Evolutionary conservation across 2,329 filamentous ascomycete species (phyloP), one percentile per base, ranked within the genome.

Genomic region (Fusarium sp.): DNA sequence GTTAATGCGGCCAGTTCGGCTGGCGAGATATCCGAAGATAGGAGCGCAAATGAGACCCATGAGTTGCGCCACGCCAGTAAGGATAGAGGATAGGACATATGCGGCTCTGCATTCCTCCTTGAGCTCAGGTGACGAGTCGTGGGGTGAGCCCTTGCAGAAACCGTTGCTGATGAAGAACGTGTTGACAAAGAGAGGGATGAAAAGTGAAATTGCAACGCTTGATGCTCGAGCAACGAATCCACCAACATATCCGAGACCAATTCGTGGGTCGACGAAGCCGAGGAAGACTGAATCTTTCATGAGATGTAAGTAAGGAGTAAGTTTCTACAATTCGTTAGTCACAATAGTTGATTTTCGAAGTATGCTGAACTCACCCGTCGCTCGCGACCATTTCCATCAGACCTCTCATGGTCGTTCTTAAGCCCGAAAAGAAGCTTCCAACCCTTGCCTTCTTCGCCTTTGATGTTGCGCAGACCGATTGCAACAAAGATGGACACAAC

Each of bases 141-240:
- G 83, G 1, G 89, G 89, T 0, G 86, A 87, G 17, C 88, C 88
- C 40, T 89, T 86, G 81, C 96, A 98, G 70, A 92, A 91, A 4
- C 94, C 95, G 54, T 91, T 91, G 49, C 85, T 83, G 68, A 95
- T 92, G 79, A 95, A 98, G 79, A 93, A 97, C 24, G 93, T 91
- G 77, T 98, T 98, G 73, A 98, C 90, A 76, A 92, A 97, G 3
- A 99, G 87, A 1, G 96, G 96, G 55, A 99, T 92, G 81, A 98
- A 99, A 7, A 98, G 87, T 1, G 94, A 97, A 69, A 99, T 97
- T 53, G 93, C 95, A 7, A 99, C 96, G 0, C 94, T 97, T 1
- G 95, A 98, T 9, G 96, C 95, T 58, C 96, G 90, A 11, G 95
- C 95, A 4, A 99, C 95, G 74, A 98, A 98, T 2, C 96, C 96